Percentiles rank a stretch among this genome's conserved stretches.
These are phyloP conservation scores for Glaciozyma martinii DNA, from an alignment of 768 basidiomycete genomes.

Conservation along the genomic window DNA sequence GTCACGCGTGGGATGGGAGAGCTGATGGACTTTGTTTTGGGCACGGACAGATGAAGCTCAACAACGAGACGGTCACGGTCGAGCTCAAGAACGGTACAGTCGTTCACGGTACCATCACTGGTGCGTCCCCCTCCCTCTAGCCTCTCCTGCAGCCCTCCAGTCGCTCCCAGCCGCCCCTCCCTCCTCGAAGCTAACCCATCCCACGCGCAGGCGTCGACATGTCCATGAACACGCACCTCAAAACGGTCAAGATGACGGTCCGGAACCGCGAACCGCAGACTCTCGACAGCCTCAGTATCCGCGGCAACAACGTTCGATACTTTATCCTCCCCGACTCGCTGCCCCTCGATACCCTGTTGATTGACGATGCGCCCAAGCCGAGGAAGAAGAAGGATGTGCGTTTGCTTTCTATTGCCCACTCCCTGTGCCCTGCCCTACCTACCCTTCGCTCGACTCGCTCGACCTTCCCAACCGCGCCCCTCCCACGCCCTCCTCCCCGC, in stretches of 20 bases:
- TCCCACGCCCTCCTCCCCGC: no score
- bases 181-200: background rate
- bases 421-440: background rate
- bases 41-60: conserved; percentile 71
- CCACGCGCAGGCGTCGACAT: conserved; percentile 78
- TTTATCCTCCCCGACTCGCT: conserved; percentile 95
- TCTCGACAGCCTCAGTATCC: conserved; percentile 83
- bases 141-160: background rate
- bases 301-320: conserved; percentile 94
- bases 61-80: conserved; percentile 97
- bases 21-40: background rate
- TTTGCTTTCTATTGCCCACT: background rate
- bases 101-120: conserved; percentile 93
- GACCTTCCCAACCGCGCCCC: no score
- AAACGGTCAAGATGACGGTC: conserved; percentile 93
- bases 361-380: conserved; percentile 95
- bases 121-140: conserved; percentile 46
- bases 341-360: conserved; percentile 88
- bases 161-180: background rate
- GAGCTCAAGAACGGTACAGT: conserved; percentile 96
- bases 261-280: conserved; percentile 78
- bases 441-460: no score
- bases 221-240: conserved; percentile 98
- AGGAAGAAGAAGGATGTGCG: conserved; percentile 76
- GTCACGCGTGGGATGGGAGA: background rate